Percentiles rank a stretch among this genome's conserved stretches.
phyloP scores from a whole-genome alignment of 2,329 filamentous ascomycete species.

The Pseudovirgaria hyperparasitica region DNA sequence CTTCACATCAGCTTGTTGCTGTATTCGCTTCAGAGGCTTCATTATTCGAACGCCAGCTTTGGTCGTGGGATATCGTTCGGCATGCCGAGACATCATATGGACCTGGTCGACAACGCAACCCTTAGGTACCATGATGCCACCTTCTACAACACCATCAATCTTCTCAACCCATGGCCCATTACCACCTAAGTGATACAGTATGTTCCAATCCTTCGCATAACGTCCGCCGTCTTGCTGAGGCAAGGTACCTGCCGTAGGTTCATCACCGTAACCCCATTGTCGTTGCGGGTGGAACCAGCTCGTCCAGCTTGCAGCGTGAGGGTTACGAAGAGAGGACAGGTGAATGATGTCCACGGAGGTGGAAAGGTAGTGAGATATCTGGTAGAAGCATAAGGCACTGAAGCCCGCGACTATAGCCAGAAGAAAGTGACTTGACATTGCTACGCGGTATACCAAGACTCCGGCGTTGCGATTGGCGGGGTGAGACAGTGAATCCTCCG shows the following conservation, averaged over 20 bases:
- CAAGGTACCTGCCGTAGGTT: conserved; percentile 1
- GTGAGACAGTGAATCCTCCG: too few species aligned
- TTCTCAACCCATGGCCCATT: conserved; percentile 44
- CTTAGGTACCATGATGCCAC: conserved; percentile 30
- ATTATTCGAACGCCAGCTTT: conserved; percentile 35
- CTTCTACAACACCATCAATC: conserved; percentile 25
- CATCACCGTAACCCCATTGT: conserved; percentile 6
- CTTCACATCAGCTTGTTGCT: conserved; percentile 21
- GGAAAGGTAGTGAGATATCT: too few species aligned
- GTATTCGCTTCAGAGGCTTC: conserved; percentile 35
- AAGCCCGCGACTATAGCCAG: too few species aligned
- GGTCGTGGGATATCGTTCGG: conserved; percentile 43
- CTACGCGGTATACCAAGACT: too few species aligned
- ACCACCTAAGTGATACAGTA: conserved; percentile 41
- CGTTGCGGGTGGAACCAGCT: conserved; percentile 22
- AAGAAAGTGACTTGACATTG: too few species aligned
- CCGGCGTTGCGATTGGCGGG: too few species aligned
- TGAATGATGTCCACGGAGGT: neutral
- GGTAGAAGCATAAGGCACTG: too few species aligned
- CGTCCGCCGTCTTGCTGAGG: conserved; percentile 13
- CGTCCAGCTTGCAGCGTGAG: conserved; percentile 20
- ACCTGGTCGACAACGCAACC: conserved; percentile 42
- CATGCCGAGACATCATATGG: conserved; percentile 49
- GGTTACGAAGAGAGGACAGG: conserved; percentile 9
- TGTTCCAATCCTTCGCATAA: conserved; percentile 30